Base-by-base conservation (phyloP, 1,139 yeast genomes). In the Yamadazyma sp. region DNA sequence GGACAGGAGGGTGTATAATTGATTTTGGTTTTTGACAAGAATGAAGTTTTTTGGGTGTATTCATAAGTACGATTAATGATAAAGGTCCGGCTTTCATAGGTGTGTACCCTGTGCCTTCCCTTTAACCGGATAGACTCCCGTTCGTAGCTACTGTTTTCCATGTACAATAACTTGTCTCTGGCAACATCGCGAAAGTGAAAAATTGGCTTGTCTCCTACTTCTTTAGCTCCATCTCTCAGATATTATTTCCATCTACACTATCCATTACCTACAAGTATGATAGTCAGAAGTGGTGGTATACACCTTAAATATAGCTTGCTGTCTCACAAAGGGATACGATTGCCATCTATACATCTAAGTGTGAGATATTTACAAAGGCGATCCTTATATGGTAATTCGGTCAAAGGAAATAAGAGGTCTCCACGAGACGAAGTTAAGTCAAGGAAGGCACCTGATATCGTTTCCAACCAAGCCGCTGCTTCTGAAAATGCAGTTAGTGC, bases 1-100 rank as follows among this genome's bases (percentile, higher is more conserved):
- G 50, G 95, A 87, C 58, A 72, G 87, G 53, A 69, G 86, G 50
- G 65, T 83, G 39, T 80, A 80, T 49, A 73, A 73, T 54, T 75
- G 41, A 29, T 8, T 20, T 20, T 16, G 22, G 12, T 11, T 6
- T 5, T 25, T n/a, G 6, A n/a, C 15, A 14, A 10, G 11, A 6
- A n/a, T n/a, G 28, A 25, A 20, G 8, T 20, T 6, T 20, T 20
- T 5, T 20, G 5, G 8, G 22, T 5, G 22, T 20, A 8, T 20
- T 20, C 8, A 20, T 20, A 20, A 20, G 22, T 20, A 20, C 15
- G 28, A 25, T 25, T 25, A 29, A 29, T 29, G 31, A 29, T 6
- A 12, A 5, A 17, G 17, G 11, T 29, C 6, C 14, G 18, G 14
- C 6, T 5, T n/a, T n/a, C 15, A 14, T n/a, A n/a, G n/a, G n/a